Base-by-base conservation (phyloP, 306 rosid genomes). In the Myrica gale region DNA sequence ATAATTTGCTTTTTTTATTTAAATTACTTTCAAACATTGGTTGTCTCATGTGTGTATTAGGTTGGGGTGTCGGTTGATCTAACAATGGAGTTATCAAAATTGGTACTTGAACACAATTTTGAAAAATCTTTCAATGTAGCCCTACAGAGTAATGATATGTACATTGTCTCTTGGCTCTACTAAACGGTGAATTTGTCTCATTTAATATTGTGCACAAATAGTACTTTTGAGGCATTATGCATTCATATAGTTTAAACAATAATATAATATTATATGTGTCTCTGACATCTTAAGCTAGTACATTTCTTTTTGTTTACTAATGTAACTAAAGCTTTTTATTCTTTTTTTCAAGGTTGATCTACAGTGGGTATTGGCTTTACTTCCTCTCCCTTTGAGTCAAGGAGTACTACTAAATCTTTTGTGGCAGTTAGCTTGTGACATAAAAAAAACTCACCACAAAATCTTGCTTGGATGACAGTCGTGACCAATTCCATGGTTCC, bases 141-240 rank as follows among this genome's bases (percentile, higher is more conserved):
- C 26, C 0, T 23, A 23, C 26, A 23, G 26, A 23, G 26, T 23
- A 23, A 23, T 23, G 26, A 23, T 23, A 94, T 90, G 73, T 77
- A 82, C 71, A 90, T 94, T 71, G 98, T 94, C 48, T 94, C 97
- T 15, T 94, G 97, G 97, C 75, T 94, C 48, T 94, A 96, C 74
- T 82, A 87, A 80, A 96, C 90, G 97, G 96, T 91, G 86, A 72
- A 82, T 21, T 37, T 7, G 50, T 46, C 50, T 46, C 50, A 46
- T 46, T 11, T 46, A 46, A 46, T 11, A 46, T 7, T 46, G 1
- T 46, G 12, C 10, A 46, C 50, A 46, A 46, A 46, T n/a, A n/a
- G n/a, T n/a, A n/a, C n/a, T n/a, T n/a, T n/a, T n/a, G n/a, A n/a
- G n/a, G n/a, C n/a, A n/a, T n/a, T n/a, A n/a, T n/a, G n/a, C n/a